phyloP scores from a whole-genome alignment of 176 grass and related monocot genomes.

The Dendrocalamus sinicus region DNA sequence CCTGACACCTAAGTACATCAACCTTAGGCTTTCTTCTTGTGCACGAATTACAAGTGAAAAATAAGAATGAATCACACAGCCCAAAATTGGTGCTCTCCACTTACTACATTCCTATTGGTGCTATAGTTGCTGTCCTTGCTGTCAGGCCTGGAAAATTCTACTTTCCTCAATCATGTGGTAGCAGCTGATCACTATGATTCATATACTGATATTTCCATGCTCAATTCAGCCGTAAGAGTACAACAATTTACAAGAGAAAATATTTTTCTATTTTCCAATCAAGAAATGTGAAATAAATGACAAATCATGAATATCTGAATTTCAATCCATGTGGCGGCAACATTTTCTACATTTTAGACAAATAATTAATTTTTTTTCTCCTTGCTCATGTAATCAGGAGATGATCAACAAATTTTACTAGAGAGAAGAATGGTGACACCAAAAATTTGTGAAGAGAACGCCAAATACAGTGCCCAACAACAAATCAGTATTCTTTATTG shows the following conservation, averaged over 20 bases:
- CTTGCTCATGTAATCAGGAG: conserved; percentile 43
- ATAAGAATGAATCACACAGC: conserved; percentile 26
- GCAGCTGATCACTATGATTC: conserved; percentile 5
- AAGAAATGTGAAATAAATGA: conserved; percentile 5
- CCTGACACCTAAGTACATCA: conserved; percentile 9
- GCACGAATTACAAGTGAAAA: conserved; percentile 2
- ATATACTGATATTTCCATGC: conserved; percentile 1
- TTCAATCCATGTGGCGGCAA: conserved; percentile 10
- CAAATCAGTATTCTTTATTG: conserved; percentile 44
- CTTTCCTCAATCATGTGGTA: not conserved
- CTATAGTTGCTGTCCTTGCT: not conserved
- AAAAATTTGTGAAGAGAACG: conserved; percentile 25
- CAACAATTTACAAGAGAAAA: conserved; percentile 19
- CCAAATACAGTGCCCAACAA: conserved; percentile 22
- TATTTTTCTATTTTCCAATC: conserved; percentile 31
- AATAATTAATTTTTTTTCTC: not conserved
- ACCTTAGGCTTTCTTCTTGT: not conserved
- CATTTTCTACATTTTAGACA: conserved; percentile 28
- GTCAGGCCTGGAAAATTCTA: conserved; percentile 29
- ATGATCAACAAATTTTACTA: conserved; percentile 48
- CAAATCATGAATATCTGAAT: conserved; percentile 32
- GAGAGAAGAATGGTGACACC: conserved; percentile 22
- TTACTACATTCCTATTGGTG: not conserved
- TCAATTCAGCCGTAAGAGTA: not conserved
- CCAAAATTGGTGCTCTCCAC: conserved; percentile 40